Base-by-base conservation (phyloP, 2,329 filamentous ascomycete genomes). In the Colletotrichum lupini region DNA sequence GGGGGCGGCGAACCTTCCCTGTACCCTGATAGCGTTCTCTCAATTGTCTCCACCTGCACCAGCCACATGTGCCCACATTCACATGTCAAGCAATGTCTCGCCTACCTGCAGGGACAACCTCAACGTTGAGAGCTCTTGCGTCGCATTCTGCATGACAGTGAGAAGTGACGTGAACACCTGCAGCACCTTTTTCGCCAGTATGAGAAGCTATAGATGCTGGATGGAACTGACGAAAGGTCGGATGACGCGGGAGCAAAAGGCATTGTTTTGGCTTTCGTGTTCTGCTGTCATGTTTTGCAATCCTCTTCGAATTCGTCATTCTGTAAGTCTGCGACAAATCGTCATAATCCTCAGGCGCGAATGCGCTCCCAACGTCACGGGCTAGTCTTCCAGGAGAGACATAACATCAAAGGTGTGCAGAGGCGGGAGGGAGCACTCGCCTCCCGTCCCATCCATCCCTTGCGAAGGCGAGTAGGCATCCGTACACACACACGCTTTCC, bases 41-140 rank as follows among this genome's bases (percentile, higher is more conserved):
- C n/a, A 35, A 58, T 12, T 35, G 32, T 22, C 30, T 22, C 24
- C 24, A 60, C 26, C 37, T 52, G 16, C 70, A 69, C 55, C 46
- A 65, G 66, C 66, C 70, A 65, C 57, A 68, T 52, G 24, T 70
- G 9, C 67, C 67, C 70, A 73, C 52, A 65, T 73, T 73, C 70
- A 73, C 70, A 73, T 73, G 70, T 61, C 56, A 73, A 60, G 64
- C 67, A 53, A 61, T 67, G 63, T 67, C 57, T 67, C 63, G 62
- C 56, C 42, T 26, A 28, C 49, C 57, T 64, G 59, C 67, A 56
- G 63, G 49, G 59, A 46, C 49, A 14, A 55, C 30, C 70, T 70
- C 67, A 65, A 70, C 67, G 60, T 70, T 70, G 67, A 63, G 70
- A 70, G 19, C 32, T 35, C 24, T 46, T 32, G 35, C 46, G 22